Percentiles rank a stretch among this genome's conserved stretches.
phyloP scores from a whole-genome alignment of 139 green algal species.

The Tetradesmus lagerheimii region DNA sequence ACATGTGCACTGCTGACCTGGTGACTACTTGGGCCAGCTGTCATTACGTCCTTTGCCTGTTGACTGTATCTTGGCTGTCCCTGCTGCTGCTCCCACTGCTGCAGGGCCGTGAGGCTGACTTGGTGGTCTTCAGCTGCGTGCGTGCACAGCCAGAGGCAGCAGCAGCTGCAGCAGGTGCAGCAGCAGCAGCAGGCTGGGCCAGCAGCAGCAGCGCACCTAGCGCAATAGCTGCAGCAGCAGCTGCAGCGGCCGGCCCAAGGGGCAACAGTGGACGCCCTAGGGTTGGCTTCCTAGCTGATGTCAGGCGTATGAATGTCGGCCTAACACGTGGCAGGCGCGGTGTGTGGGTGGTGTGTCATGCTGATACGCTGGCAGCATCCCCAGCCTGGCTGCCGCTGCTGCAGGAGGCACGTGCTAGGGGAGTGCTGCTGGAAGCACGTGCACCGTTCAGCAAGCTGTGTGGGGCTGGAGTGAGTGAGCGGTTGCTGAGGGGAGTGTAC shows the following conservation, averaged over 20 bases:
- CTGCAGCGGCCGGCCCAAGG: background rate
- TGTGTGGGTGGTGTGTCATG: conserved; percentile 78
- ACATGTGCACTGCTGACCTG: too few relatives aligned
- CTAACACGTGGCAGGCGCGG: conserved; percentile 72
- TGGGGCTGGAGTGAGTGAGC: background rate
- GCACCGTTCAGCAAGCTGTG: background rate
- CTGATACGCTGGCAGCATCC: conserved; percentile 56
- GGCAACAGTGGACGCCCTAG: background rate
- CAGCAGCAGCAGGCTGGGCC: background rate
- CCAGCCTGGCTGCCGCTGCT: conserved; percentile 65
- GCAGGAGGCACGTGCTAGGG: conserved; percentile 40
- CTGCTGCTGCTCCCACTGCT: background rate
- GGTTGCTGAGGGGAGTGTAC: conserved; percentile 9
- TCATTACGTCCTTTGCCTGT: too few relatives aligned
- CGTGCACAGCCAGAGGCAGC: conserved; percentile 51
- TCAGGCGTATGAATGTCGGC: conserved; percentile 83
- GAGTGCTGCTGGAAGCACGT: conserved; percentile 49
- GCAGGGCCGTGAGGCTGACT: conserved; percentile 76
- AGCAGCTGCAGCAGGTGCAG: background rate
- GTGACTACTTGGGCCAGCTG: too few relatives aligned
- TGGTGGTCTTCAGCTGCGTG: conserved; percentile 79
- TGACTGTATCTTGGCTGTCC: too few relatives aligned
- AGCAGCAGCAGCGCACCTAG: background rate
- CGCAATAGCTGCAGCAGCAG: background rate
- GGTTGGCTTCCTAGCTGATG: conserved; percentile 79